A percentile compares a stretch with the other conserved stretches of the same genome.
Conservation (phyloP, 2,329 filamentous ascomycete species). For the Cladophialophora carrionii region DNA sequence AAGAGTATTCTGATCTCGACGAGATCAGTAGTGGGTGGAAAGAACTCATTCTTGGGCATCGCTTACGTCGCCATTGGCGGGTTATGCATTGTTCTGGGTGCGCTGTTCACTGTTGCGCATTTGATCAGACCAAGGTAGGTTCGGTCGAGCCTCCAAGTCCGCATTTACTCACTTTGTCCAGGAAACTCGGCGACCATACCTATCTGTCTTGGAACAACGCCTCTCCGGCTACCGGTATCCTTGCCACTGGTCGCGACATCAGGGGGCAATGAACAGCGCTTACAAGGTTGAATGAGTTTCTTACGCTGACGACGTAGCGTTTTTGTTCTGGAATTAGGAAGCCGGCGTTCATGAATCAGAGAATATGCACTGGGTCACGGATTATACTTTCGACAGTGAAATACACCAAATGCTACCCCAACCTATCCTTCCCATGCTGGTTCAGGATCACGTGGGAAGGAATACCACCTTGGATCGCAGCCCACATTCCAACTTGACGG, state of each 20-base stretch:
- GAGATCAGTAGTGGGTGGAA: constrained; percentile 84
- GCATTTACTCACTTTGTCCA: constrained; percentile 44
- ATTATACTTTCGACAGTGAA: not conserved
- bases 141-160: not conserved
- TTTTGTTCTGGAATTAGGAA: constrained; percentile 12
- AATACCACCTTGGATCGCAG: not conserved
- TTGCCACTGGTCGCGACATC: constrained; percentile 61
- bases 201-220: constrained; percentile 95
- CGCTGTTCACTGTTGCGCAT: constrained; percentile 86
- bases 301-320: constrained; percentile 27
- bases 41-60: constrained; percentile 94
- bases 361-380: constrained; percentile 1
- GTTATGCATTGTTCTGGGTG: constrained; percentile 85
- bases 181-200: constrained; percentile 96
- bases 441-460: not conserved
- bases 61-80: constrained; percentile 94
- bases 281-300: constrained; percentile 28
- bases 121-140: constrained; percentile 84
- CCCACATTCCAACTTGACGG: constrained; percentile 9
- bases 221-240: constrained; percentile 55
- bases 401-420: not conserved
- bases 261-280: constrained; percentile 35
- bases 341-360: constrained; percentile 28
- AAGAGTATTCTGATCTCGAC: constrained; percentile 74
- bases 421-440: not conserved